Evolutionary conservation across 108 stramenopile species (phyloP), one percentile per base, ranked within the genome.

Genomic region (Skeletonema grethae): DNA sequence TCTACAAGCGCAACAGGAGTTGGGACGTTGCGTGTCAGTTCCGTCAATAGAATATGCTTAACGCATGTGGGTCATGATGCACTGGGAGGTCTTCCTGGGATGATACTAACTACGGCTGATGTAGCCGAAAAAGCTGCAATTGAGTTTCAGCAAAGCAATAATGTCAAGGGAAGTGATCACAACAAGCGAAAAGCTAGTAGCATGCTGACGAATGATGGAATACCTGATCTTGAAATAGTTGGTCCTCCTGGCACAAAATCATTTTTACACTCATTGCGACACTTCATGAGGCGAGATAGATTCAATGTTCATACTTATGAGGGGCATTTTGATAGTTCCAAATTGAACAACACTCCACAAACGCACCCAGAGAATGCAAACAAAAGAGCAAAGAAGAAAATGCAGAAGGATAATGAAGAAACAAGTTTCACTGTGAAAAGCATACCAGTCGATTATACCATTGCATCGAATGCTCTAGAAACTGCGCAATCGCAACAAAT

Each of bases 51-150:
- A 55, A 65, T 95, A 9, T 92, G 91, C 55, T 50, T 95, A 63
- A 92, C 91, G 1, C 86, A 88, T 73, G 66, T 92, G 9, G 80
- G 77, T 9, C 86, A 89, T 65, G 79, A 79, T 18, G 78, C 88
- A 6, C 50, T 90, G 5, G 94, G 91, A 32, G 94, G 94, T 28
- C 61, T 95, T 24, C 94, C 94, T 2, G 94, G 94, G 5, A 86
- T 92, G 86, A 84, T 91, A 53, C 68, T 95, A 31, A 95, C 91
- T 4, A 76, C 85, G 5, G 85, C 90, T 0, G 94, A 95, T 82
- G 91, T 82, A 50, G 71, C 82, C 5, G 78, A 83, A 22, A 66
- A 46, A 69, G 62, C 62, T 10, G 64, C 60, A 6, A 73, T 39
- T 46, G 57, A 71, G 50, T 69, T 67, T 31, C 34, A 63, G 39